Evolutionary conservation across 225 moss, liverwort and hornwort genomes (phyloP).

Genomic region (Anthoceros angustus): DNA sequence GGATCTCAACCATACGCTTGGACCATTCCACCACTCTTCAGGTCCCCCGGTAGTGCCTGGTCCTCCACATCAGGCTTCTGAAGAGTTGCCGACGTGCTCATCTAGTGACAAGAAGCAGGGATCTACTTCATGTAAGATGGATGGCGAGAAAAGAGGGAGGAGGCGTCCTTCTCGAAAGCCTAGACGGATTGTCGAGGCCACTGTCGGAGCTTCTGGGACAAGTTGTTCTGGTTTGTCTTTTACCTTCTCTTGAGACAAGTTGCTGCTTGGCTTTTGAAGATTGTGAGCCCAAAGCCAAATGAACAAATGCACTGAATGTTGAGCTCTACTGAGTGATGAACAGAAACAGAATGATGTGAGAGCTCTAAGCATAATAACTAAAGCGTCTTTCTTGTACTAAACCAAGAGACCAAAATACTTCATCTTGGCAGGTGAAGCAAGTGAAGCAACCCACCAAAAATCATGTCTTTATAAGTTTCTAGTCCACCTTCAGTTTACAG

Average conservation of each 20-base stretch:
- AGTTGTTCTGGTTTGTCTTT: constrained; percentile 6
- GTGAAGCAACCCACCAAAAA: background rate
- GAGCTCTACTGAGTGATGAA: no score
- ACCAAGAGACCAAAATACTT: background rate
- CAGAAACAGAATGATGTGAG: background rate
- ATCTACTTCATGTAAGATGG: background rate
- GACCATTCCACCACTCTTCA: background rate
- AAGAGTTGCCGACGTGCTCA: background rate
- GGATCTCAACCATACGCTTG: background rate
- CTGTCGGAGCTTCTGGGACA: constrained; percentile 7
- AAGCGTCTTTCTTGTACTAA: background rate
- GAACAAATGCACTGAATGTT: background rate
- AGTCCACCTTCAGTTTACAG: background rate
- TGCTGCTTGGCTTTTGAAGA: background rate
- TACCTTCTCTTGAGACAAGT: constrained; percentile 17
- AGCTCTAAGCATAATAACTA: background rate
- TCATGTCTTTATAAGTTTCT: background rate
- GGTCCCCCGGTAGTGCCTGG: background rate
- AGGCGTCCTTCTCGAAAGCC: constrained; percentile 30
- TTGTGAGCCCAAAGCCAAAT: background rate
- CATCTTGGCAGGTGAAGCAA: background rate
- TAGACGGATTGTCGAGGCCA: constrained; percentile 22
- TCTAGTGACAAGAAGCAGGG: background rate
- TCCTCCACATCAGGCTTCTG: background rate
- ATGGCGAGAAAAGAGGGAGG: constrained; percentile 28